These are phyloP conservation scores for Pleurotus citrinopileatus DNA, from an alignment of 768 basidiomycete species.

Conservation along the genomic window DNA sequence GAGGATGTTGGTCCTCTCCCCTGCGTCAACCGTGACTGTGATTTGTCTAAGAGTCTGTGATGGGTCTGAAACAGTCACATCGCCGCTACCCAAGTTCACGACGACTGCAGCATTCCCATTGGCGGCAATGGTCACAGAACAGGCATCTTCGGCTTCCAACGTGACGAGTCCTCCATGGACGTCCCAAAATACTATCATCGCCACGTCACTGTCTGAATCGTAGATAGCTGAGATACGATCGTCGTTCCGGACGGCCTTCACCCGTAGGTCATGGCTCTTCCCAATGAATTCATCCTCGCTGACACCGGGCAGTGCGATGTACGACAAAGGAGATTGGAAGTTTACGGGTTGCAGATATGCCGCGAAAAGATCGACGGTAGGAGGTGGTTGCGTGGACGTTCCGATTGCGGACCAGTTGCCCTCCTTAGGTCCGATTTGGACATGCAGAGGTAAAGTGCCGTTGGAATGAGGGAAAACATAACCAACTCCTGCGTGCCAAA, in stretches of 20 bases:
- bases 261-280: conserved; percentile 28
- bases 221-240: conserved; percentile 45
- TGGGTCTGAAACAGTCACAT: conserved; percentile 62
- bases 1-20: conserved; percentile 24
- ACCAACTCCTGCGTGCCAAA: conserved; percentile 70
- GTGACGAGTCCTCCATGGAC: conserved; percentile 37
- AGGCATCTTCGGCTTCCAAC: conserved; percentile 23
- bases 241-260: conserved; percentile 46
- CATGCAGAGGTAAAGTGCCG: conserved; percentile 32
- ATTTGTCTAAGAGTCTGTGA: conserved; percentile 46
- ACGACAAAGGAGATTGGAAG: conserved; percentile 37
- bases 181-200: conserved; percentile 60
- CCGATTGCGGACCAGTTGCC: conserved; percentile 66
- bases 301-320: conserved; percentile 55
- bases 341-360: conserved; percentile 53
- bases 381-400: conserved; percentile 55
- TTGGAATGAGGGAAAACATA: conserved; percentile 45
- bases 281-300: conserved; percentile 32
- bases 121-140: conserved; percentile 30
- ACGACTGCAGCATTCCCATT: conserved; percentile 43
- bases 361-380: conserved; percentile 60
- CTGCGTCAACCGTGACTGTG: conserved; percentile 32
- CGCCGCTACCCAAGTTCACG: conserved; percentile 35
- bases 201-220: conserved; percentile 37
- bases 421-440: conserved; percentile 43